Evolutionary conservation across 495 filamentous ascomycete genomes (phyloP).

Genomic region (Annulohypoxylon bovei): DNA sequence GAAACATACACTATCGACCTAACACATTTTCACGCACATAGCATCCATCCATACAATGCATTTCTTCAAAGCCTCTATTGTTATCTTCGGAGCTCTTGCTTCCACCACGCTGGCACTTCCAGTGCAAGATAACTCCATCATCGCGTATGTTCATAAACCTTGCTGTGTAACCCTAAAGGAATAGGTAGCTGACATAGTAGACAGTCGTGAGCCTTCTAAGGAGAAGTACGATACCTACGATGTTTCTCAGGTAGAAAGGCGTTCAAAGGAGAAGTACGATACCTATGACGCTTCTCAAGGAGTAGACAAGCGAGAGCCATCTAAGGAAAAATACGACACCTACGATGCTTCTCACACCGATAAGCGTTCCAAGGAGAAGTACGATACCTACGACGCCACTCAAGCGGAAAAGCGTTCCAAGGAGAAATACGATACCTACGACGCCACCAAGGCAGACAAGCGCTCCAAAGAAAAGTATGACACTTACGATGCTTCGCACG

Average conservation of each 20-base stretch:
- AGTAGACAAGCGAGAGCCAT: neutral
- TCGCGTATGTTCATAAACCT: neutral
- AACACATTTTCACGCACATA: neutral
- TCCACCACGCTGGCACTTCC: neutral
- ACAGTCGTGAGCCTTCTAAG: conserved; percentile 7
- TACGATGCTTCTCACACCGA: neutral
- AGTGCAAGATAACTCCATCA: neutral
- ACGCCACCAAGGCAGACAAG: neutral
- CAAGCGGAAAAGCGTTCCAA: neutral
- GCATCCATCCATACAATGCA: neutral
- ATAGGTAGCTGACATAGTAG: neutral
- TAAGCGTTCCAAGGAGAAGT: conserved; percentile 1
- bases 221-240: neutral
- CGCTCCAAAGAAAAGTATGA: neutral
- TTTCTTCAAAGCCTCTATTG: conserved; percentile 5
- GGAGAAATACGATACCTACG: neutral
- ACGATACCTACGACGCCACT: neutral
- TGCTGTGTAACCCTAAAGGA: no score
- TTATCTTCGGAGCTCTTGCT: neutral
- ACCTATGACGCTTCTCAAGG: neutral
- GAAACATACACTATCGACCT: neutral
- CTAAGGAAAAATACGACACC: neutral
- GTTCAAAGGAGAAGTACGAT: neutral
- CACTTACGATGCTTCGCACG: neutral
- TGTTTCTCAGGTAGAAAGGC: neutral